phyloP scores from a whole-genome alignment of 129 eudicot species.

The Solidago caesia region DNA sequence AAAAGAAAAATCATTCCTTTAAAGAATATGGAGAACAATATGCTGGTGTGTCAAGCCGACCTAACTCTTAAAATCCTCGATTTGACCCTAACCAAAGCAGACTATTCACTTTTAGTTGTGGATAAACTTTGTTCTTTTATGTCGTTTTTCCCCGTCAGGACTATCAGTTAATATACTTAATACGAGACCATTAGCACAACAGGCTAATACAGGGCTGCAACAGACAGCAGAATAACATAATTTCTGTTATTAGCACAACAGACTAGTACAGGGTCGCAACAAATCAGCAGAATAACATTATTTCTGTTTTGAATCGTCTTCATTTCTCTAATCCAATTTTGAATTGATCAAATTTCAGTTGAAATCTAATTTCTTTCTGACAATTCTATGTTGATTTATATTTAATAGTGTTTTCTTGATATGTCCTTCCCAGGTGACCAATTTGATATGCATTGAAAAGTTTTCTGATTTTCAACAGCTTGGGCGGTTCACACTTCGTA shows the following conservation, averaged over 20 bases:
- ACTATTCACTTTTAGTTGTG: not conserved
- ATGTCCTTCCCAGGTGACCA: conserved; percentile 48
- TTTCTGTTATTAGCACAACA: not conserved
- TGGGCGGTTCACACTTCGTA: conserved; percentile 95
- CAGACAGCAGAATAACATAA: not conserved
- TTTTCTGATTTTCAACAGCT: conserved; percentile 85
- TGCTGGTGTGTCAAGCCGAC: not conserved
- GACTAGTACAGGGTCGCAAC: not conserved
- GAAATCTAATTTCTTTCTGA: not conserved
- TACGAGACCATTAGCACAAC: not conserved
- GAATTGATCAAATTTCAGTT: not conserved
- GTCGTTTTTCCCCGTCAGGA: not conserved
- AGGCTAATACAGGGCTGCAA: not conserved
- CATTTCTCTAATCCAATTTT: not conserved
- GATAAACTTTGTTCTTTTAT: not conserved
- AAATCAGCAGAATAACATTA: not conserved
- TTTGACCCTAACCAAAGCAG: not conserved
- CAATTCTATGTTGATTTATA: not conserved
- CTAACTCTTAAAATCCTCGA: not conserved
- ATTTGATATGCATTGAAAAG: conserved; percentile 78
- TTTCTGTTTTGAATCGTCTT: not conserved
- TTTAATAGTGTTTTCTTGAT: not conserved
- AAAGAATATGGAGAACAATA: not conserved
- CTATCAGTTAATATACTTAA: not conserved
- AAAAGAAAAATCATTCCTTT: not conserved